phyloP scores from a whole-genome alignment of 192 early-diverging fungal genomes.

The Backusella psychrophila region DNA sequence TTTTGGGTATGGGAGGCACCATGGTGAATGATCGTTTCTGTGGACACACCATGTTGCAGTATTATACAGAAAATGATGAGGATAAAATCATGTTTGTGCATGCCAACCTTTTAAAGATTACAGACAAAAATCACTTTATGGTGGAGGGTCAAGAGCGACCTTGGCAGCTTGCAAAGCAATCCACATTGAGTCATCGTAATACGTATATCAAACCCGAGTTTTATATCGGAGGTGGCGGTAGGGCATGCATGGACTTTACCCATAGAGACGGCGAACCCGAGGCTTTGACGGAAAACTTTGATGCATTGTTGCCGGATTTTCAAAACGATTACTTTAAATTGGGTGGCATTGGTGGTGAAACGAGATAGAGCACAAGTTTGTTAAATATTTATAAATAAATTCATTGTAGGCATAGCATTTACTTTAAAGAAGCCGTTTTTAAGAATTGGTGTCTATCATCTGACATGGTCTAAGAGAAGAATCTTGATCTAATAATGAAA shows the following conservation, averaged over 20 bases:
- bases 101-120: conserved; percentile 35
- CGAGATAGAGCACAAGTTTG: neutral
- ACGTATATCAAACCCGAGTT: conserved; percentile 29
- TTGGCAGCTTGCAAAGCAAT: conserved; percentile 22
- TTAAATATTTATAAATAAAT: neutral
- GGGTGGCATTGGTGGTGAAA: conserved; percentile 27
- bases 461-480: too few species aligned
- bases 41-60: conserved; percentile 37
- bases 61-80: conserved; percentile 4
- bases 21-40: conserved; percentile 28
- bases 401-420: neutral
- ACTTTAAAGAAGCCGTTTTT: too few species aligned
- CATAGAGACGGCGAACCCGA: conserved; percentile 27
- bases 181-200: conserved; percentile 13
- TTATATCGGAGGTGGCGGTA: conserved; percentile 16
- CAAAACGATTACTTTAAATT: conserved; percentile 30
- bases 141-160: neutral
- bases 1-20: conserved; percentile 32
- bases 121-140: conserved; percentile 21
- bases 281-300: conserved; percentile 3
- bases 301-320: conserved; percentile 20
- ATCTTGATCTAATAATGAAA: too few species aligned
- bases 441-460: too few species aligned
- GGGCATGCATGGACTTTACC: conserved; percentile 32
- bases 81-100: conserved; percentile 31